These are phyloP conservation scores for Annulohypoxylon bovei DNA, from an alignment of 495 filamentous ascomycete species.

Conservation along the genomic window DNA sequence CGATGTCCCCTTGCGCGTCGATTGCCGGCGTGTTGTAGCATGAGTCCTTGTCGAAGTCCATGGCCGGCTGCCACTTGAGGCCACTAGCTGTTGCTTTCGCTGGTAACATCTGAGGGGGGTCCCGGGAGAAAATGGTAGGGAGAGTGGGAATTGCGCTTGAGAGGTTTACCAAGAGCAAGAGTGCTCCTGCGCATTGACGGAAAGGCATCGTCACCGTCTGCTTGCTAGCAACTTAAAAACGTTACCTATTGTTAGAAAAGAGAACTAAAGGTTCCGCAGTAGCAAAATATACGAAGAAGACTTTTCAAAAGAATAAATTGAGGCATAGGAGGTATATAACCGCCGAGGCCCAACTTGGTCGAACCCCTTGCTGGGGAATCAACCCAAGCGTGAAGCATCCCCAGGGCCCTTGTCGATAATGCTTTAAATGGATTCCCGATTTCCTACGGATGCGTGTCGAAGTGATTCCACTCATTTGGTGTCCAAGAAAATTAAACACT, in stretches of 20 bases:
- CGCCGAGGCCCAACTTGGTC: not conserved
- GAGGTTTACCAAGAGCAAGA: not conserved
- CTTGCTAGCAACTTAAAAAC: too few relatives aligned
- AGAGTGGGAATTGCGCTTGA: not conserved
- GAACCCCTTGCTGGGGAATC: not conserved
- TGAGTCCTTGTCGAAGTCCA: slow-evolving; percentile 48
- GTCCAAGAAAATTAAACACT: not conserved
- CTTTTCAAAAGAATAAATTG: not conserved
- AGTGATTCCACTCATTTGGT: not conserved
- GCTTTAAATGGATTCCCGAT: not conserved
- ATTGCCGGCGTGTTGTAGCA: slow-evolving; percentile 49
- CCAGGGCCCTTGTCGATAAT: not conserved
- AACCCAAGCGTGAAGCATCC: not conserved
- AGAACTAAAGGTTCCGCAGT: too few relatives aligned
- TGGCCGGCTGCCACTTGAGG: slow-evolving; percentile 25
- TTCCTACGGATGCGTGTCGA: not conserved
- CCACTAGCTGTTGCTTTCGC: not conserved
- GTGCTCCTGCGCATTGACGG: not conserved
- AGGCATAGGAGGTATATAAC: not conserved
- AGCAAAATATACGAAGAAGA: not conserved
- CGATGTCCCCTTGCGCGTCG: slow-evolving; percentile 31
- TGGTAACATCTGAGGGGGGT: not conserved
- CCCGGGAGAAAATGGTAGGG: not conserved
- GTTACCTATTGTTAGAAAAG: too few relatives aligned
- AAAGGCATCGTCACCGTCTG: not conserved